phyloP scores from a whole-genome alignment of 345 rosid genomes.

The Eucalyptus regnans region DNA sequence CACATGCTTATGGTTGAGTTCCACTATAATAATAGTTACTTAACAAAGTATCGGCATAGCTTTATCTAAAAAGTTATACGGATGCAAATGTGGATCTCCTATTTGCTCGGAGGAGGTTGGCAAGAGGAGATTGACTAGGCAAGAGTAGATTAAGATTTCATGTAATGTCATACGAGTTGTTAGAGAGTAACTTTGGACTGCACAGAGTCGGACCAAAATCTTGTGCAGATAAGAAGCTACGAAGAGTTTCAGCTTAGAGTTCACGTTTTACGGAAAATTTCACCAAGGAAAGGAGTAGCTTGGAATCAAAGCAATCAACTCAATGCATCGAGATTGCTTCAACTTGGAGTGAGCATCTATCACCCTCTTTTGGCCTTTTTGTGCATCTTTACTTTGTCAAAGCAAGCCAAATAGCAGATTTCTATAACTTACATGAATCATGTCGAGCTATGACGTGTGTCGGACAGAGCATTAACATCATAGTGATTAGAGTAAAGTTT shows the following conservation, averaged over 20 bases:
- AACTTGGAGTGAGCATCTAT: not conserved
- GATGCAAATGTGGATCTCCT: not conserved
- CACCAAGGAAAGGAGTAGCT: not conserved
- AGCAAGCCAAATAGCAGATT: not conserved
- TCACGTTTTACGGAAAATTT: not conserved
- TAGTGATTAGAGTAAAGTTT: not conserved
- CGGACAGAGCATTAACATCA: not conserved
- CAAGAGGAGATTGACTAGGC: not conserved
- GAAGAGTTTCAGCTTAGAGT: not conserved
- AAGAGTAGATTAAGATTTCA: not conserved
- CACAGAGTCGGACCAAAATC: not conserved
- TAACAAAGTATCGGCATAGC: not conserved
- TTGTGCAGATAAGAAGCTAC: not conserved
- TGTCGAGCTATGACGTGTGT: not conserved
- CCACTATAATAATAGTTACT: not conserved
- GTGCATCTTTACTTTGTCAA: too few relatives aligned
- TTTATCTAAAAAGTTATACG: not conserved
- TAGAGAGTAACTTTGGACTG: not conserved
- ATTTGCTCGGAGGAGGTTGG: not conserved
- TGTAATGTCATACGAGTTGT: not conserved
- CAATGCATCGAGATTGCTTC: not conserved
- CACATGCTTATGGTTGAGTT: not conserved
- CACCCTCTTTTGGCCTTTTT: not conserved
- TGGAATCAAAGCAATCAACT: not conserved
- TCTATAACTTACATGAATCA: not conserved